These are phyloP conservation scores for Perilla frutescens DNA, from an alignment of 257 asterid genomes.

Conservation along the genomic window DNA sequence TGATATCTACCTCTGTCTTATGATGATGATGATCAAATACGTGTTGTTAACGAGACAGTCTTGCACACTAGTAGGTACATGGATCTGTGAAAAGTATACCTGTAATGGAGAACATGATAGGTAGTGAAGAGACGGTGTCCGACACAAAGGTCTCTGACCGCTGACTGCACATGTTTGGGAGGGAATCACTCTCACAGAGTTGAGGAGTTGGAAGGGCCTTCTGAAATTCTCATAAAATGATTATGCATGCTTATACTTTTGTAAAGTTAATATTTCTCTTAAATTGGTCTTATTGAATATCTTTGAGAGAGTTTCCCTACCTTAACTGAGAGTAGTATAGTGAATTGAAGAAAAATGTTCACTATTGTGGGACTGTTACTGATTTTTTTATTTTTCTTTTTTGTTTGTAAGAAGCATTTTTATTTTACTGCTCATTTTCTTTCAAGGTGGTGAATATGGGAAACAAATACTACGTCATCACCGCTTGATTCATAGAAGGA, in stretches of 20 bases:
- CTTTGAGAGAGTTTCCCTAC: background rate
- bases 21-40: background rate
- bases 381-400: background rate
- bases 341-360: background rate
- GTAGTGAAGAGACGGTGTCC: conserved; percentile 40
- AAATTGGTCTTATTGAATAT: background rate
- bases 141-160: conserved; percentile 30
- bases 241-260: conserved; percentile 4
- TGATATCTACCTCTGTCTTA: conserved; percentile 14
- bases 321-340: background rate
- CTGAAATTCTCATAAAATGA: background rate
- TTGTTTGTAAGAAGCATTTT: background rate
- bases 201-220: background rate
- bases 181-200: background rate
- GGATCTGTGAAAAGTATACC: conserved; percentile 47
- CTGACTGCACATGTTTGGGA: conserved; percentile 22
- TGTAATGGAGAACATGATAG: conserved; percentile 40
- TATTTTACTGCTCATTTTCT: background rate
- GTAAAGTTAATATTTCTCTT: background rate
- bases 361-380: no score
- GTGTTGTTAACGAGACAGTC: conserved; percentile 3
- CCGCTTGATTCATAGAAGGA: no score
- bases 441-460: background rate
- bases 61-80: conserved; percentile 51
- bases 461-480: background rate